Evolutionary conservation across 176 grass and related monocot species (phyloP).

Genomic region (Carex littledalei): DNA sequence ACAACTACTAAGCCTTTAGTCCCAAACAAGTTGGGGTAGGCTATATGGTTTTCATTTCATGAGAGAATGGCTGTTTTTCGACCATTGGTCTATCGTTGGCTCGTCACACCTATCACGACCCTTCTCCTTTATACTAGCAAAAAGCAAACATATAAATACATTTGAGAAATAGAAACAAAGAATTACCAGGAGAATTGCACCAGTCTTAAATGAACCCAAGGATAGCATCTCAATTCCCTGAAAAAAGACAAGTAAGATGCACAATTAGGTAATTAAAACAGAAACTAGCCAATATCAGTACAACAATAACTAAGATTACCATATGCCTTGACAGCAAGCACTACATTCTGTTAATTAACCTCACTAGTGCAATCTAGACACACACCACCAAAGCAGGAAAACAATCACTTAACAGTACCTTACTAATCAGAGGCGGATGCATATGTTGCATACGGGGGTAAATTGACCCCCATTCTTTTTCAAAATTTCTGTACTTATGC

Average conservation of each 20-base stretch:
- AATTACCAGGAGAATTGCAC: constrained; percentile 95
- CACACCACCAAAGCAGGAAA: neutral
- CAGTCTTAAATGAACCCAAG: constrained; percentile 93
- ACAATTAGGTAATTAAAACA: neutral
- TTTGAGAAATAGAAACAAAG: neutral
- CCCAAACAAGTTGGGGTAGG: no score
- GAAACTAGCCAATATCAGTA: neutral
- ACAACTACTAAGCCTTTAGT: no score
- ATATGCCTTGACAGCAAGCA: neutral
- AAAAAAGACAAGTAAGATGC: constrained; percentile 9
- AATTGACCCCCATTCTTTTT: no score
- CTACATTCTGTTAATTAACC: neutral
- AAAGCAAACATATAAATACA: no score
- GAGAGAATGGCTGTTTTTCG: no score
- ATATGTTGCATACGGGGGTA: no score
- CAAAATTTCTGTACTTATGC: no score
- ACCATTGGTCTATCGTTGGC: no score
- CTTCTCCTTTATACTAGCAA: no score
- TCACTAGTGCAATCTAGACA: neutral
- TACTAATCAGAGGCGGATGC: no score
- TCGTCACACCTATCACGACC: no score
- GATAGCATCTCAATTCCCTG: constrained; percentile 98
- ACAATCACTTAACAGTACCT: neutral
- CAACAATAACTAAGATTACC: neutral
- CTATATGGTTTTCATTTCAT: no score